A percentile compares a stretch with the other conserved stretches of the same genome.
Evolutionary conservation across 495 filamentous ascomycete species (phyloP).

Genomic region (Tuber umbilicatum): DNA sequence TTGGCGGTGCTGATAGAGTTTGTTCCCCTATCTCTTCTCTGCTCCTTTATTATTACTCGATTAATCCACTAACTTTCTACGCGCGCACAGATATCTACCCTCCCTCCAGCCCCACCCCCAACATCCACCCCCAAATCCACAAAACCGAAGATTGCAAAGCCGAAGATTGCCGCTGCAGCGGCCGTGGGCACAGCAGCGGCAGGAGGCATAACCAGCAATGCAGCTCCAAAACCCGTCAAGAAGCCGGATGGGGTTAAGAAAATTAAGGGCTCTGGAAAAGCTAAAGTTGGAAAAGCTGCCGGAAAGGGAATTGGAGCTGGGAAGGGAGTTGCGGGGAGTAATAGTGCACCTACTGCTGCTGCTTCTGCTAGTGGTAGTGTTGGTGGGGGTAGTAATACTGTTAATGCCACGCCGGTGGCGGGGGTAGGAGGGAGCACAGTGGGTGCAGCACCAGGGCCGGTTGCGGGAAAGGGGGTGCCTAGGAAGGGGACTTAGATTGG

Average conservation of each 20-base stretch:
- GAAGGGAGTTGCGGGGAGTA: not conserved
- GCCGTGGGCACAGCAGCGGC: not conserved
- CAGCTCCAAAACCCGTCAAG: constrained; percentile 12
- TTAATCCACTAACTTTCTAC: constrained; percentile 9
- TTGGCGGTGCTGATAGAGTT: constrained; percentile 25
- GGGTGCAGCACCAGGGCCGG: not conserved
- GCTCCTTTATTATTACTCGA: too few species aligned
- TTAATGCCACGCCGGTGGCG: not conserved
- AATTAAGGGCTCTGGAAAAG: not conserved
- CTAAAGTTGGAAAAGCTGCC: not conserved
- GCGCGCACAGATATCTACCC: constrained; percentile 16
- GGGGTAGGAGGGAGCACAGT: constrained; percentile 6
- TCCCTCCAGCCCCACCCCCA: constrained; percentile 17
- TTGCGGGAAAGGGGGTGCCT: constrained; percentile 26
- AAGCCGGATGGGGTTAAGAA: not conserved
- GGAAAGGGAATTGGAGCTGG: not conserved
- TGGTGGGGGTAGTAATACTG: not conserved
- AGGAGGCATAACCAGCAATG: constrained; percentile 25
- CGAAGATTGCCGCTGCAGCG: constrained; percentile 24
- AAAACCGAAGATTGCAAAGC: constrained; percentile 28
- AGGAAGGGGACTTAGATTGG: constrained; percentile 12
- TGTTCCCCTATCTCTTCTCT: constrained; percentile 8
- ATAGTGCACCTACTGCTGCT: not conserved
- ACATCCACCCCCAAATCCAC: constrained; percentile 26
- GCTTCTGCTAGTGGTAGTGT: not conserved